Conservation (phyloP, 805 yeast genomes). For the Ogataea henricii region DNA sequence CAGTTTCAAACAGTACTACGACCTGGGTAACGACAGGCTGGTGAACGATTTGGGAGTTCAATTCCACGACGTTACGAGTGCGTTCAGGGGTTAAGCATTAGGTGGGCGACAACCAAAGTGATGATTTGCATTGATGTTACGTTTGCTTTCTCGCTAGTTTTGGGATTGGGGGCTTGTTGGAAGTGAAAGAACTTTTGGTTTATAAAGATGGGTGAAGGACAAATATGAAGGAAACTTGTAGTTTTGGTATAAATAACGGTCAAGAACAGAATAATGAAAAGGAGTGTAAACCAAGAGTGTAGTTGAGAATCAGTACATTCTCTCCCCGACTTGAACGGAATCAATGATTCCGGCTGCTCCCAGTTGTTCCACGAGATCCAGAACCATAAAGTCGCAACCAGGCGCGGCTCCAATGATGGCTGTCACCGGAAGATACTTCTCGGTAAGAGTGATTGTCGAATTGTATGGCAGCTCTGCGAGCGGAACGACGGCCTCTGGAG, state of each 20-base stretch:
- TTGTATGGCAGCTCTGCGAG: constrained; percentile 15
- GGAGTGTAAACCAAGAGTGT: not conserved
- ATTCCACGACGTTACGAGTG: constrained; percentile 9
- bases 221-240: too few species aligned
- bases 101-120: too few species aligned
- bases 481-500: constrained; percentile 16
- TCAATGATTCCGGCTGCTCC: constrained; percentile 10
- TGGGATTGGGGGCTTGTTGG: too few species aligned
- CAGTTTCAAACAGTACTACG: constrained; percentile 26
- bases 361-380: constrained; percentile 11
- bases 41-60: constrained; percentile 15
- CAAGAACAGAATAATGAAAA: not conserved
- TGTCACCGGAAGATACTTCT: constrained; percentile 15
- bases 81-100: not conserved
- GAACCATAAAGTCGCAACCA: constrained; percentile 17
- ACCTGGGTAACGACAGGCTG: constrained; percentile 18
- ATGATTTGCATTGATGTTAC: too few species aligned
- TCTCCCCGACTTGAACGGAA: constrained; percentile 8
- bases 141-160: too few species aligned
- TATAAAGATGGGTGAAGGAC: too few species aligned
- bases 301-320: constrained; percentile 7
- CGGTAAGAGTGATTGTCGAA: constrained; percentile 15
- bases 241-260: too few species aligned
- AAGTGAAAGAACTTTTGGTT: too few species aligned
- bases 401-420: constrained; percentile 18